Conservation (phyloP, 2,329 filamentous ascomycete species). For the Fusarium sp. region DNA sequence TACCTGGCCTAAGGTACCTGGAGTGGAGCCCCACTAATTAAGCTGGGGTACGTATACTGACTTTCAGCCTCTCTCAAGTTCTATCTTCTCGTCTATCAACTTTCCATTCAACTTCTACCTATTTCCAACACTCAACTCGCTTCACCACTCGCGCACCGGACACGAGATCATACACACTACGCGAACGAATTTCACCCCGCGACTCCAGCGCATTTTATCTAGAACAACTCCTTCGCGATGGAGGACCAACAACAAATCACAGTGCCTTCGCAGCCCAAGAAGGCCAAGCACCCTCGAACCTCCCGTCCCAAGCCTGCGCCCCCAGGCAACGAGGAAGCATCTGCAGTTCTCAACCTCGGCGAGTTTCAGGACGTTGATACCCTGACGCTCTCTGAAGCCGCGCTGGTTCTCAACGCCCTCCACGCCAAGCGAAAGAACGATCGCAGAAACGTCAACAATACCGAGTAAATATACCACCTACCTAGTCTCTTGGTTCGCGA, state of each 20-base stretch:
- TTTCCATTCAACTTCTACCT: constrained; percentile 23
- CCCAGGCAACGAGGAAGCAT: constrained; percentile 88
- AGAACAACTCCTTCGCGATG: constrained; percentile 18
- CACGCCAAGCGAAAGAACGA: constrained; percentile 82
- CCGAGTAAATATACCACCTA: constrained; percentile 67
- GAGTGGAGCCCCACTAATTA: constrained; percentile 39
- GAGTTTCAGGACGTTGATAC: constrained; percentile 94
- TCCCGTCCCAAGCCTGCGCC: constrained; percentile 75
- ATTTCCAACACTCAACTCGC: constrained; percentile 1
- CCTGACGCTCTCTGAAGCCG: constrained; percentile 90
- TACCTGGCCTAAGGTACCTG: constrained; percentile 14
- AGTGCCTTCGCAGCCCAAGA: constrained; percentile 27
- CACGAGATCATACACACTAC: background rate
- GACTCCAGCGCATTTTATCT: constrained; percentile 4
- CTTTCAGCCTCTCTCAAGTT: constrained; percentile 31
- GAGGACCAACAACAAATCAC: constrained; percentile 25
- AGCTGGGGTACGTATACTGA: constrained; percentile 36
- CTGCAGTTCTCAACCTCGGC: constrained; percentile 82
- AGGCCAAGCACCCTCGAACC: constrained; percentile 51
- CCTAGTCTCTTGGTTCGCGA: background rate
- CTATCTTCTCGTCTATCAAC: constrained; percentile 21
- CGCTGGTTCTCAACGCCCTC: constrained; percentile 90
- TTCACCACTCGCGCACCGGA: constrained; percentile 4
- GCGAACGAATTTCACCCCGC: constrained; percentile 1
- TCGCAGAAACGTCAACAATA: constrained; percentile 85